Evolutionary conservation across 192 early-diverging fungal species (phyloP).

Genomic region (Pilobolus umbonatus): DNA sequence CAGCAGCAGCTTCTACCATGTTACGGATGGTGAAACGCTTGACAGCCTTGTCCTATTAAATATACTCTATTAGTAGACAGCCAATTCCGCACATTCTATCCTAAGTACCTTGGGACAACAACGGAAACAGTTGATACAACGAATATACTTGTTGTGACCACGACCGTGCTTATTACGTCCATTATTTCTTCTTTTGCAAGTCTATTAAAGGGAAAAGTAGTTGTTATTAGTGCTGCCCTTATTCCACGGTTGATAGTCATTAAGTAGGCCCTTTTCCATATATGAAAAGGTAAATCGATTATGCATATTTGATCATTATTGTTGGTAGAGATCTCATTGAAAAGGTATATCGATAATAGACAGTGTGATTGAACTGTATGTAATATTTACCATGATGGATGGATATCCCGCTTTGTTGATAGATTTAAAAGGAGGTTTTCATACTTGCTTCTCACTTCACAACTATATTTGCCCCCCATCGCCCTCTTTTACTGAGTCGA

Average conservation of each 20-base stretch:
- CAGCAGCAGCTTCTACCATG: conserved; percentile 97
- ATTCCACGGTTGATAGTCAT: neutral
- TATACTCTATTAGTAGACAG: too few relatives aligned
- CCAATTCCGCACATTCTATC: neutral
- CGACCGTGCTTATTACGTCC: conserved; percentile 99
- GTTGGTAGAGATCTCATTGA: neutral
- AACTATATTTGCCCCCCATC: too few relatives aligned
- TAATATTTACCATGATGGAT: conserved; percentile 15
- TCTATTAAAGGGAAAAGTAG: conserved; percentile 50
- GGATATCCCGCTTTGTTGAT: conserved; percentile 12
- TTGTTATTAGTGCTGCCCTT: neutral
- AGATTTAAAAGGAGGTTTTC: conserved; percentile 11
- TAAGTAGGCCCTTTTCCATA: neutral
- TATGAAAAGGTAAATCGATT: neutral
- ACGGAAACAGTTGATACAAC: conserved; percentile 99
- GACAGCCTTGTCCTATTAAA: conserved; percentile 89
- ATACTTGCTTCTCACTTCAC: neutral
- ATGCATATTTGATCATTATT: neutral
- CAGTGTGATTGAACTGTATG: neutral
- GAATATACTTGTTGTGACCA: conserved; percentile 95
- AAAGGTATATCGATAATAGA: neutral
- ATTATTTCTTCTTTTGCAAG: conserved; percentile 98
- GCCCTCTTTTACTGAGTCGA: too few relatives aligned
- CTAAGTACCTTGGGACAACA: conserved; percentile 62
- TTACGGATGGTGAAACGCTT: conserved; percentile 98